Conservation (phyloP, 2,329 filamentous ascomycete species). For the Xylogone sp. region DNA sequence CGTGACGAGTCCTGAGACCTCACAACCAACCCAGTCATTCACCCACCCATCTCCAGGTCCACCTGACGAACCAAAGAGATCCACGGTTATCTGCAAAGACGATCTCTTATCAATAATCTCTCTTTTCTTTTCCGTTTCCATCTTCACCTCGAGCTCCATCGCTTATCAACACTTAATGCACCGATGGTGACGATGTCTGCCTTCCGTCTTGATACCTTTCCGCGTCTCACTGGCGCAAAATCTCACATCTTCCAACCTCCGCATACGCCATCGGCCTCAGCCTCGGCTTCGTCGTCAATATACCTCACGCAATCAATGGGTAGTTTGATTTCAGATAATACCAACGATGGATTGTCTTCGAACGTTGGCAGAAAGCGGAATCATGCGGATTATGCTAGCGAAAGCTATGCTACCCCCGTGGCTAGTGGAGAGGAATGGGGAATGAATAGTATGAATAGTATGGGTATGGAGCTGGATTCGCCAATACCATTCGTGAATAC, state of each 20-base stretch:
- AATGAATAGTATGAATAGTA: background rate
- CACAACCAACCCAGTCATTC: too few species aligned
- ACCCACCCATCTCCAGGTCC: background rate
- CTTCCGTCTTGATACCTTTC: conserved; percentile 17
- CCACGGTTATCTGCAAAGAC: background rate
- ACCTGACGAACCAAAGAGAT: too few species aligned
- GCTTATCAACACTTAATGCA: background rate
- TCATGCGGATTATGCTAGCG: conserved; percentile 5
- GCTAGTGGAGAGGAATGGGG: background rate
- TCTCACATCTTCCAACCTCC: conserved; percentile 40
- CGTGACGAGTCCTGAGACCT: background rate
- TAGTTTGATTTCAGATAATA: background rate
- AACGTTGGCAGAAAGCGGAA: background rate
- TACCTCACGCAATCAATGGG: conserved; percentile 20
- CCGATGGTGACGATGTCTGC: conserved; percentile 1
- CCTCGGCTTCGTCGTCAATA: conserved; percentile 28
- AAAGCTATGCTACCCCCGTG: conserved; percentile 8
- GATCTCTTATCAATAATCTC: too few species aligned
- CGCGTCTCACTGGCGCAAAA: conserved; percentile 25
- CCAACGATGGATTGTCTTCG: background rate
- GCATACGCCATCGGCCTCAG: conserved; percentile 32
- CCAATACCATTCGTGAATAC: conserved; percentile 46
- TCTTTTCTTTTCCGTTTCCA: too few species aligned
- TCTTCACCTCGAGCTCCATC: background rate
- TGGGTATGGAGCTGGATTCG: conserved; percentile 12